Base-by-base conservation (phyloP, 768 basidiomycete genomes). In the Botryobasidium botryosum region DNA sequence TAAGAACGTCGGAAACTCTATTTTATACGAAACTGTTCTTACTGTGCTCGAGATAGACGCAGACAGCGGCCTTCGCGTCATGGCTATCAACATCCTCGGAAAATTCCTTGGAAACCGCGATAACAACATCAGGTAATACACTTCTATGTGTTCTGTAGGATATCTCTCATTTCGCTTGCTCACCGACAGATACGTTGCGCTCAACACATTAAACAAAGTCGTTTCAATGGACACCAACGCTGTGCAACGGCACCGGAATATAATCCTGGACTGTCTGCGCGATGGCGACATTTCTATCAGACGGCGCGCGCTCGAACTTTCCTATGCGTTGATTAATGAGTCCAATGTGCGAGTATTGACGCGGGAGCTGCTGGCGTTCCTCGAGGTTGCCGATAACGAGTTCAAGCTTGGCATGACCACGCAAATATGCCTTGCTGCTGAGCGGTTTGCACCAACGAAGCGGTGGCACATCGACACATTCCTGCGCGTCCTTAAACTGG, bases 391-490 rank as follows among this genome's bases (percentile, higher is more conserved):
- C 25, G 94, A 97, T 56, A 91, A 96, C 50, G 94, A 99, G 59
- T 99, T 99, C 68, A 99, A 99, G 64, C 74, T 87, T 12, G 83
- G 87, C 1, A 81, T 99, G 77, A 99, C 94, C 0, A 96, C 92
- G 0, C 92, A 99, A 61, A 90, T 99, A 39, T 86, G 80, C 44
- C 66, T 96, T 21, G 92, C 90, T 2, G 94, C 94, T 0, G 94
- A 99, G 61, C 70, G 90, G 36, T 97, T 86, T 57, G 92, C 92
- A 1, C 94, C 94, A 0, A 96, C 92, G 61, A 91, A 91, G 62
- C 71, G 94, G 51, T 99, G 92, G 92, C 94, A 99, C 59, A 99
- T 99, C 43, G 94, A 97, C 59, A 97, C 94, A 0, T 85, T 96
- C 3, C 63, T 99, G 39, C 74, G 94, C 24, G 85, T 88, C 2